A percentile compares a stretch with the other conserved stretches of the same genome.
Evolutionary conservation across 352 stramenopile genomes (phyloP).

Genomic region (Pythium plurisporium): DNA sequence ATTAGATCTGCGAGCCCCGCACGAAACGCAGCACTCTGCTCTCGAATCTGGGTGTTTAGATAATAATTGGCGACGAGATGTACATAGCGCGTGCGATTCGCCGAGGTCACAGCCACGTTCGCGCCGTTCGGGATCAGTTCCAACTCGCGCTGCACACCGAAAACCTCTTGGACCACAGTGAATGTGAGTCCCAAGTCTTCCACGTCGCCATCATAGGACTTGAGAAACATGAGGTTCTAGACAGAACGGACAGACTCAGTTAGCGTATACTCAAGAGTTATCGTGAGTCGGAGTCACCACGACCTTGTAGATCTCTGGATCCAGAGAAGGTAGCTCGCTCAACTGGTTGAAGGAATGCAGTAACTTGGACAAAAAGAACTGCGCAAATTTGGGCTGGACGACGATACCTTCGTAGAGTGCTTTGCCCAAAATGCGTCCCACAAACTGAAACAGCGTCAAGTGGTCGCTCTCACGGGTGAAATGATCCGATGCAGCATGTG

Average conservation of each 20-base stretch:
- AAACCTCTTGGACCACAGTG: slow-evolving; percentile 82
- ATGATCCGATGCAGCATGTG: slow-evolving; percentile 81
- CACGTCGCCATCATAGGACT: slow-evolving; percentile 93
- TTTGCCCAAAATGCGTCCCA: slow-evolving; percentile 94
- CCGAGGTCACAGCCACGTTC: slow-evolving; percentile 86
- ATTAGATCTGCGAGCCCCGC: slow-evolving; percentile 92
- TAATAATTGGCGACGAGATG: slow-evolving; percentile 95
- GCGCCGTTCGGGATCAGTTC: slow-evolving; percentile 88
- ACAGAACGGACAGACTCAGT: too few relatives aligned
- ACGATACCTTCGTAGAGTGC: slow-evolving; percentile 95
- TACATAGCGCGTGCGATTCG: slow-evolving; percentile 95
- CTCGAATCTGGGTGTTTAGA: slow-evolving; percentile 90
- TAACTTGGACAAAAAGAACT: slow-evolving; percentile 95
- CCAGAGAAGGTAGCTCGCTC: slow-evolving; percentile 90
- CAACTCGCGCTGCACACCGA: slow-evolving; percentile 77
- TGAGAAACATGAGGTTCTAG: slow-evolving; percentile 93
- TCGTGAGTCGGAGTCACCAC: too few relatives aligned
- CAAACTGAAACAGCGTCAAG: slow-evolving; percentile 93
- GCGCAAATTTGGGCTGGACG: slow-evolving; percentile 94
- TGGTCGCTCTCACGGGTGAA: slow-evolving; percentile 73
- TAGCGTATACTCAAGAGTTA: too few relatives aligned
- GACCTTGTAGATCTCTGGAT: slow-evolving; percentile 93
- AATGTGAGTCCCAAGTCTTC: slow-evolving; percentile 90
- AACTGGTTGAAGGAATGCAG: slow-evolving; percentile 70
- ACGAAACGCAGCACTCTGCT: slow-evolving; percentile 93